Percentiles rank a stretch among this genome's conserved stretches.
Conservation (phyloP, 2,329 filamentous ascomycete genomes). For the Cordyceps fumosorosea region DNA sequence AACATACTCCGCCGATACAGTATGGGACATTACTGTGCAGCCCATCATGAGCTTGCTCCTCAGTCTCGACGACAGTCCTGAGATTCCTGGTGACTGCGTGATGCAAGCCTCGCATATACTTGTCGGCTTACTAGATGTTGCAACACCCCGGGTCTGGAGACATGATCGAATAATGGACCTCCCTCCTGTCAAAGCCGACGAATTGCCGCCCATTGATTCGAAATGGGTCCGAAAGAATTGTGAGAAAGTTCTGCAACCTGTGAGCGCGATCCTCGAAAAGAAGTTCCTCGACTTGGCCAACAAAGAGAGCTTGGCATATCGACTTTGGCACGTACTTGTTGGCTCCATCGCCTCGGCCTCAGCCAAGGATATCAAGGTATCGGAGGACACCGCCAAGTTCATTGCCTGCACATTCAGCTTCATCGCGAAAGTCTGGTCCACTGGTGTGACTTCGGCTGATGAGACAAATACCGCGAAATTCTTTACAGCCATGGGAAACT, state of each 20-base stretch:
- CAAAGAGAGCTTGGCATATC: slow-evolving; percentile 44
- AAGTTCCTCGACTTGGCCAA: slow-evolving; percentile 57
- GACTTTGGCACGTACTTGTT: slow-evolving; percentile 57
- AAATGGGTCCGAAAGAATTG: slow-evolving; percentile 80
- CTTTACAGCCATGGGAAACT: slow-evolving; percentile 46
- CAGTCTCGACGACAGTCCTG: slow-evolving; percentile 26
- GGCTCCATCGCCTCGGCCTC: slow-evolving; percentile 60
- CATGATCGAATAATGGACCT: slow-evolving; percentile 62
- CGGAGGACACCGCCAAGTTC: slow-evolving; percentile 73
- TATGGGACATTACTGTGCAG: slow-evolving; percentile 72
- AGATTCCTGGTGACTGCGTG: slow-evolving; percentile 42
- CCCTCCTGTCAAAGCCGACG: slow-evolving; percentile 55
- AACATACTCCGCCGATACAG: slow-evolving; percentile 59
- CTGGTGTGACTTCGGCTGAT: slow-evolving; percentile 34
- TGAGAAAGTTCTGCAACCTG: slow-evolving; percentile 55
- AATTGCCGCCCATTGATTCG: slow-evolving; percentile 75
- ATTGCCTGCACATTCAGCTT: slow-evolving; percentile 65
- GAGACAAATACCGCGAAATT: slow-evolving; percentile 41
- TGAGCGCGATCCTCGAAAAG: slow-evolving; percentile 52
- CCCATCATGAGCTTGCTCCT: slow-evolving; percentile 56
- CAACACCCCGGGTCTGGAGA: slow-evolving; percentile 59
- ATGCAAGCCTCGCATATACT: slow-evolving; percentile 63
- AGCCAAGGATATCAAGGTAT: slow-evolving; percentile 83
- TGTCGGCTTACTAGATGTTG: slow-evolving; percentile 59
- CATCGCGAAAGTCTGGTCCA: slow-evolving; percentile 61